Conservation (phyloP, 805 yeast genomes). For the Ogataea polymorpha region DNA sequence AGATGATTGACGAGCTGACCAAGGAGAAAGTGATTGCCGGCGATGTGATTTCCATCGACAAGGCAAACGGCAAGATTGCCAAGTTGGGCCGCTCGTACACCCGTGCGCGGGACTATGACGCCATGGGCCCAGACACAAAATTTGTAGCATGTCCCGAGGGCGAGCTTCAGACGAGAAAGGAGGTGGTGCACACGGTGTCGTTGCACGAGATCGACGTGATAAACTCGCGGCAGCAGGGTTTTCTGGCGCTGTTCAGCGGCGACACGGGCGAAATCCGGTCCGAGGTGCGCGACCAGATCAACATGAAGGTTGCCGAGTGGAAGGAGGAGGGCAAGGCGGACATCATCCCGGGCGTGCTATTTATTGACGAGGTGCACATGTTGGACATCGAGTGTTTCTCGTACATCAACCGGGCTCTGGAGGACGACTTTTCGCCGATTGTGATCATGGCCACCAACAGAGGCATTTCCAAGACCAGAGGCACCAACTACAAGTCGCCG, state of each 20-base stretch:
- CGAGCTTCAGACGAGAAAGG: conserved; percentile 96
- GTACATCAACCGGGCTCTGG: conserved; percentile 89
- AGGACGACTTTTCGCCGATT: conserved; percentile 87
- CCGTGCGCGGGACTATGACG: conserved; percentile 95
- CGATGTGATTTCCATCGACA: conserved; percentile 94
- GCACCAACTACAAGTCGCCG: conserved; percentile 86
- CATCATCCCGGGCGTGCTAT: conserved; percentile 94
- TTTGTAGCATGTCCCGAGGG: conserved; percentile 98
- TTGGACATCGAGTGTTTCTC: conserved; percentile 95
- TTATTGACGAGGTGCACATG: conserved; percentile 98
- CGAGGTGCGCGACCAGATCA: conserved; percentile 67
- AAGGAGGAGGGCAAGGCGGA: conserved; percentile 98
- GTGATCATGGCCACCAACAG: conserved; percentile 95
- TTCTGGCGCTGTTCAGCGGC: conserved; percentile 46
- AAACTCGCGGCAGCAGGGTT: conserved; percentile 90
- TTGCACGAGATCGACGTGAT: conserved; percentile 96
- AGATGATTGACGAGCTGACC: conserved; percentile 79
- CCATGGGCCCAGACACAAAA: conserved; percentile 86
- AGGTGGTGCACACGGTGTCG: conserved; percentile 95
- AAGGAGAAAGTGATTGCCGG: conserved; percentile 94
- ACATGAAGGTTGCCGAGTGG: conserved; percentile 82
- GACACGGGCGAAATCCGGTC: conserved; percentile 93
- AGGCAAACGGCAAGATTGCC: conserved; percentile 96
- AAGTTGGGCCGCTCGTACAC: conserved; percentile 99
- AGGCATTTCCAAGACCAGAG: conserved; percentile 88